Evolutionary conservation across 2,329 filamentous ascomycete species (phyloP).

Genomic region (Colletotrichum lindemuthianum): DNA sequence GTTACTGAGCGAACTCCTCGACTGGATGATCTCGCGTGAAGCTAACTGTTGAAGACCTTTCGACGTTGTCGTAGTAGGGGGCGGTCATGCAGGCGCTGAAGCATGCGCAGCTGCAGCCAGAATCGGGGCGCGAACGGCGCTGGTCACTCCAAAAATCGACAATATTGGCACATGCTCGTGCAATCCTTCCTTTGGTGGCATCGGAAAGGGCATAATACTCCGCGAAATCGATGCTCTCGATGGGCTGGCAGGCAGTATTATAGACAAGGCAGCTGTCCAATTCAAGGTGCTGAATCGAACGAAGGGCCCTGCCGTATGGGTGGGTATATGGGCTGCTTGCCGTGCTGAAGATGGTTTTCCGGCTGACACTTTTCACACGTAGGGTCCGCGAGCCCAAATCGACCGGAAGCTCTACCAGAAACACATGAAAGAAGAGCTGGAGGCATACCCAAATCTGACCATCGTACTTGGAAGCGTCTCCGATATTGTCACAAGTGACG

Average conservation of each 20-base stretch:
- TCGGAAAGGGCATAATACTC: slow-evolving; percentile 96
- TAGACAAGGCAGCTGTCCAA: slow-evolving; percentile 95
- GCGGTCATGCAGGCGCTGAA: slow-evolving; percentile 94
- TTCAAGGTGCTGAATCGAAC: slow-evolving; percentile 88
- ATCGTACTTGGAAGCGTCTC: slow-evolving; percentile 89
- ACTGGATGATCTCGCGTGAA: too few species aligned
- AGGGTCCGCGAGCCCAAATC: slow-evolving; percentile 93
- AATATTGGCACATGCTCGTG: slow-evolving; percentile 96
- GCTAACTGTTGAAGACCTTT: slow-evolving; percentile 65
- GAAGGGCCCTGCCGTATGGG: slow-evolving; percentile 96
- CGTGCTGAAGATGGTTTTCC: background rate
- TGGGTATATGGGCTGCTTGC: slow-evolving; percentile 41
- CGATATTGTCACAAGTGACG: slow-evolving; percentile 82
- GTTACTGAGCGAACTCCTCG: too few species aligned
- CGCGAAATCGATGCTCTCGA: slow-evolving; percentile 96
- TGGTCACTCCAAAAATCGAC: slow-evolving; percentile 87
- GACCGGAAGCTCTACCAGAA: slow-evolving; percentile 89
- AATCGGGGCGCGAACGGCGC: slow-evolving; percentile 85
- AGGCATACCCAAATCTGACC: slow-evolving; percentile 79
- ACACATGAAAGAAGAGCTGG: slow-evolving; percentile 89
- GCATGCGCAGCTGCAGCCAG: slow-evolving; percentile 91
- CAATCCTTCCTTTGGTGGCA: slow-evolving; percentile 97
- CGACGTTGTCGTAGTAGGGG: slow-evolving; percentile 95
- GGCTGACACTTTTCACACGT: slow-evolving; percentile 5
- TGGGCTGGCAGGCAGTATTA: slow-evolving; percentile 85